These are phyloP conservation scores for Conticribra guillardii DNA, from an alignment of 108 stramenopile genomes.

Conservation along the genomic window DNA sequence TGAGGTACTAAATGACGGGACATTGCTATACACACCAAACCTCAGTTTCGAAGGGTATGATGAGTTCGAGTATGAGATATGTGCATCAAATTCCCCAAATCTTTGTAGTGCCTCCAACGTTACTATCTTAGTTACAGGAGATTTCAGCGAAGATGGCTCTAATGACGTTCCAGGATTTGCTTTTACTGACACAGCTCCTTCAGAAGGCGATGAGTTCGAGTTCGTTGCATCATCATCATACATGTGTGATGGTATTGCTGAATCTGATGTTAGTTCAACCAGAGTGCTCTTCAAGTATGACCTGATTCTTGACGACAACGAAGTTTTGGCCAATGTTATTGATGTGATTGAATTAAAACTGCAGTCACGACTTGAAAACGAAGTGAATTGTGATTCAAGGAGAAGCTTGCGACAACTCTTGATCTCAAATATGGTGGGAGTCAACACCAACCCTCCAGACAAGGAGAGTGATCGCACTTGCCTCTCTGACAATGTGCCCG, in stretches of 20 bases:
- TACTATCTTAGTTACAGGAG: neutral
- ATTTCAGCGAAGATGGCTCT: neutral
- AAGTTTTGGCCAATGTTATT: neutral
- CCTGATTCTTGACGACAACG: neutral
- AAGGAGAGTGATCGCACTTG: slow-evolving; percentile 8
- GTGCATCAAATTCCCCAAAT: neutral
- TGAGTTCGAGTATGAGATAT: neutral
- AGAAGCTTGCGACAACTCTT: neutral
- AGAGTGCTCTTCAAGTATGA: slow-evolving; percentile 12
- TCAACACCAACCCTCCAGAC: slow-evolving; percentile 23
- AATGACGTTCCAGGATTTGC: slow-evolving; percentile 1
- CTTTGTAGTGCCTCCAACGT: neutral
- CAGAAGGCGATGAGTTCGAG: neutral
- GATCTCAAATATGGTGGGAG: slow-evolving; percentile 16
- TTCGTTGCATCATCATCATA: slow-evolving; percentile 1
- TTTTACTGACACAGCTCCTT: neutral
- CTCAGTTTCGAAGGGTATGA: neutral
- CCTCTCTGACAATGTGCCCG: neutral
- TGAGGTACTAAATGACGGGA: neutral
- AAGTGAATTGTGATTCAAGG: slow-evolving; percentile 9
- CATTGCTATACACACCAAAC: neutral
- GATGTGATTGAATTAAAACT: slow-evolving; percentile 13
- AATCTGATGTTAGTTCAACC: slow-evolving; percentile 4
- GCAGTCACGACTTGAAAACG: neutral
- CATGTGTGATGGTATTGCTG: slow-evolving; percentile 6